Conservation (phyloP, 805 yeast species). For the Hemisphaericaspora nanyangensis region DNA sequence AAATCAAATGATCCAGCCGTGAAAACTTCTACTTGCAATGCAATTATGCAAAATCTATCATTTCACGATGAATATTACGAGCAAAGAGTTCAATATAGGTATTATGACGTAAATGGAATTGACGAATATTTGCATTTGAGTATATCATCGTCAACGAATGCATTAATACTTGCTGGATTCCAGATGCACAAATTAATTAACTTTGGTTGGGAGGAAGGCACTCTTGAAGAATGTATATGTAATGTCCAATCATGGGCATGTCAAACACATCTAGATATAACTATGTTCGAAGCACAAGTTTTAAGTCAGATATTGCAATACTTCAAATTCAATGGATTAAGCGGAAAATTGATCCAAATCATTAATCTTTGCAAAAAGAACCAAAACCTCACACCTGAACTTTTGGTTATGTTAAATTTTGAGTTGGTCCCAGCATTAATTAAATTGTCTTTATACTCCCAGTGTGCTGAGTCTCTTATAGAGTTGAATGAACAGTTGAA, state of each 20-base stretch:
- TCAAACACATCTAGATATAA: background rate
- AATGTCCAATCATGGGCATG: slow-evolving; percentile 3
- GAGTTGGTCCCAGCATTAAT: slow-evolving; percentile 11
- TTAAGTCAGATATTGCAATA: slow-evolving; percentile 16
- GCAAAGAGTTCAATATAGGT: slow-evolving; percentile 13
- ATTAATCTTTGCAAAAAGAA: slow-evolving; percentile 18
- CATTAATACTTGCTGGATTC: slow-evolving; percentile 18
- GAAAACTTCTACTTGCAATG: slow-evolving; percentile 15
- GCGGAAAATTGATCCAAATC: slow-evolving; percentile 17
- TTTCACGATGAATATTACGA: slow-evolving; percentile 12
- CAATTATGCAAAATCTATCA: slow-evolving; percentile 11
- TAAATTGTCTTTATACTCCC: slow-evolving; percentile 8
- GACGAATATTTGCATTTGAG: slow-evolving; percentile 7
- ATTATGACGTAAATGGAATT: slow-evolving; percentile 19
- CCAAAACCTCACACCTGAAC: slow-evolving; percentile 4
- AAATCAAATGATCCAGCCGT: slow-evolving; percentile 13
- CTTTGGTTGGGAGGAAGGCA: slow-evolving; percentile 17
- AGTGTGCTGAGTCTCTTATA: slow-evolving; percentile 15
- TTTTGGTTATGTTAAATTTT: slow-evolving; percentile 8
- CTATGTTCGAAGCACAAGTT: slow-evolving; percentile 25
- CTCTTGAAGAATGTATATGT: slow-evolving; percentile 16
- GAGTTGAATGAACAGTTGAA: slow-evolving; percentile 13
- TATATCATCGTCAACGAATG: slow-evolving; percentile 1
- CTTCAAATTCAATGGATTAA: slow-evolving; percentile 25
- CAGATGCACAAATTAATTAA: slow-evolving; percentile 19